phyloP scores from a whole-genome alignment of 73 alveolate genomes.

The Paramecium octaurelia region DNA sequence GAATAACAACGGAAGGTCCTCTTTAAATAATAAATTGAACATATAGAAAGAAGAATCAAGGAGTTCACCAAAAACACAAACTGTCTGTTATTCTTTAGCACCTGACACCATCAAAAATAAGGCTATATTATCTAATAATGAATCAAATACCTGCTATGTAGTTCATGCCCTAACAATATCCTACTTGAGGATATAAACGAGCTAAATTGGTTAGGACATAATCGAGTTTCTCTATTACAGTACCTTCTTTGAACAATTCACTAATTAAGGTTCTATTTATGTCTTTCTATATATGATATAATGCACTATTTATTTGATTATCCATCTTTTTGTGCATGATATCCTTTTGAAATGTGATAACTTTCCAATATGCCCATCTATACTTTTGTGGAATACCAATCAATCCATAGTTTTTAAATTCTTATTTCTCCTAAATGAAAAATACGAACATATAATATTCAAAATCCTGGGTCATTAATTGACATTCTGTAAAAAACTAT shows the following conservation, averaged over 20 bases:
- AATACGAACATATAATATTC: neutral
- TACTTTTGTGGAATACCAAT: neutral
- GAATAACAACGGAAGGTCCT: neutral
- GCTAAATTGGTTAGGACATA: neutral
- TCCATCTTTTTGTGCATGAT: neutral
- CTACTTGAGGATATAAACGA: neutral
- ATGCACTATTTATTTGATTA: neutral
- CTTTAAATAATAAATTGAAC: neutral
- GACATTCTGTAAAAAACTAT: neutral
- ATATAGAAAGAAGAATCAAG: neutral
- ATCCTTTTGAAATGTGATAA: neutral
- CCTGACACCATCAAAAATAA: conserved; percentile 32
- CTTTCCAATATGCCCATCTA: conserved; percentile 46
- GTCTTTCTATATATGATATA: neutral
- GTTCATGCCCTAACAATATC: conserved; percentile 45
- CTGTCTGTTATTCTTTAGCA: neutral
- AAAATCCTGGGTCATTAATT: neutral
- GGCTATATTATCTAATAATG: neutral
- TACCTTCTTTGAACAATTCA: neutral
- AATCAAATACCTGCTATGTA: neutral
- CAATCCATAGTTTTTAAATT: neutral
- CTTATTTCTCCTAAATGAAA: neutral
- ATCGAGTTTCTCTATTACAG: neutral
- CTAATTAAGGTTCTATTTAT: neutral
- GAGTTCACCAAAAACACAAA: neutral